Conservation (phyloP, 768 basidiomycete genomes). For the Mrakia gelida region DNA sequence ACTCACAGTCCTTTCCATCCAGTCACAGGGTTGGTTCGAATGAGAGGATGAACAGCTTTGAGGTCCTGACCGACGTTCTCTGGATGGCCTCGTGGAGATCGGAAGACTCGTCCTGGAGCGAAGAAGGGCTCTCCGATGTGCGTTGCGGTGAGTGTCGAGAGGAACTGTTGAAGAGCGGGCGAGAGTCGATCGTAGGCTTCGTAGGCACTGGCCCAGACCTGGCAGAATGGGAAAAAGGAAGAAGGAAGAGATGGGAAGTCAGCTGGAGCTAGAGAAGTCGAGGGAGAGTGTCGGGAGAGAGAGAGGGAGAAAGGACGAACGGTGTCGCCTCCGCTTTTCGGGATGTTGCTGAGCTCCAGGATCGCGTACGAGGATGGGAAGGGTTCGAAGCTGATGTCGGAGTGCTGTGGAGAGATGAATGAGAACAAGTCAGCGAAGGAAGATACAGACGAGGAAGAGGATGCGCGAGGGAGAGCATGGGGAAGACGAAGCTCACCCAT, state of each 20-base stretch:
- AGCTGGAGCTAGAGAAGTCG: neutral
- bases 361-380: slow-evolving; percentile 58
- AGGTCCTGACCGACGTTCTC: slow-evolving; percentile 54
- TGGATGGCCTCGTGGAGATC: slow-evolving; percentile 52
- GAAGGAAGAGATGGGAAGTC: neutral
- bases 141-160: slow-evolving; percentile 58
- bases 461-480: too few species aligned
- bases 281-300: neutral
- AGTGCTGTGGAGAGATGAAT: slow-evolving; percentile 45
- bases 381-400: slow-evolving; percentile 60
- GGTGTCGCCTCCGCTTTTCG: slow-evolving; percentile 46
- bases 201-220: slow-evolving; percentile 49
- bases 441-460: too few species aligned
- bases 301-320: neutral
- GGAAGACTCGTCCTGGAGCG: slow-evolving; percentile 30
- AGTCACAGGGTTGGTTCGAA: slow-evolving; percentile 59
- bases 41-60: slow-evolving; percentile 51
- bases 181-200: slow-evolving; percentile 66
- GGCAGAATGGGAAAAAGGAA: neutral
- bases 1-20: slow-evolving; percentile 56
- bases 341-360: slow-evolving; percentile 2
- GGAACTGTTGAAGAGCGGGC: slow-evolving; percentile 52
- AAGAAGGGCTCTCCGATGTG: slow-evolving; percentile 47
- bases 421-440: neutral
- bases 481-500: slow-evolving; percentile 19